Conservation (phyloP, 1,284 basidiomycete genomes). For the Spongiforma sp. region DNA sequence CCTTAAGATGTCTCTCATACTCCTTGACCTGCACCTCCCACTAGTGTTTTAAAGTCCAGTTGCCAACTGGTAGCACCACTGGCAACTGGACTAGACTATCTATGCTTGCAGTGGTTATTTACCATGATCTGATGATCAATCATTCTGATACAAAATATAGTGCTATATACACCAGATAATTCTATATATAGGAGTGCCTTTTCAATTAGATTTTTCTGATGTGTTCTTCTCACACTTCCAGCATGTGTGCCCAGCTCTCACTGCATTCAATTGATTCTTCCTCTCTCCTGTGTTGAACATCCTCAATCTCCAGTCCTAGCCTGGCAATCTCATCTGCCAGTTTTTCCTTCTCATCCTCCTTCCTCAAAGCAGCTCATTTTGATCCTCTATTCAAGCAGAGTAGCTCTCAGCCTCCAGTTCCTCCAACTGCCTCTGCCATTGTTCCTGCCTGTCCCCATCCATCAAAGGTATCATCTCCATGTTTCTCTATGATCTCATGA, state of each 20-base stretch:
- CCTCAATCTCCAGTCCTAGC: constrained; percentile 71
- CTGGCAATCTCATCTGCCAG: constrained; percentile 66
- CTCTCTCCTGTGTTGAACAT: constrained; percentile 64
- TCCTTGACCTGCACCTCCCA: constrained; percentile 95
- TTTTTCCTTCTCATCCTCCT: constrained; percentile 76
- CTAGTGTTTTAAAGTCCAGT: too few species aligned
- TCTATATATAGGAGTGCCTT: too few species aligned
- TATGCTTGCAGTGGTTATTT: too few species aligned
- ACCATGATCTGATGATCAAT: too few species aligned
- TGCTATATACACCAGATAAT: too few species aligned
- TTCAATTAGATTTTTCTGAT: too few species aligned
- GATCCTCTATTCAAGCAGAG: constrained; percentile 63
- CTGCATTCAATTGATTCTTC: too few species aligned
- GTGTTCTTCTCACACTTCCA: too few species aligned
- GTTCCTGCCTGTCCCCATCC: constrained; percentile 43
- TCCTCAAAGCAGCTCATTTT: constrained; percentile 58
- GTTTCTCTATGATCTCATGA: constrained; percentile 63
- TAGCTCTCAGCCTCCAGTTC: constrained; percentile 72
- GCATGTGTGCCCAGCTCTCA: too few species aligned
- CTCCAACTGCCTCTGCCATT: constrained; percentile 53
- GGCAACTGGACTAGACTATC: too few species aligned
- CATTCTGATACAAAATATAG: too few species aligned
- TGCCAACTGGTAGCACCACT: too few species aligned
- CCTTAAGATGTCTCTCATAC: constrained; percentile 83
- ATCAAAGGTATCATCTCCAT: constrained; percentile 48